Percentiles rank a stretch among this genome's conserved stretches.
These are phyloP conservation scores for Neonectria punicea DNA, from an alignment of 2,329 filamentous ascomycete genomes.

Conservation along the genomic window DNA sequence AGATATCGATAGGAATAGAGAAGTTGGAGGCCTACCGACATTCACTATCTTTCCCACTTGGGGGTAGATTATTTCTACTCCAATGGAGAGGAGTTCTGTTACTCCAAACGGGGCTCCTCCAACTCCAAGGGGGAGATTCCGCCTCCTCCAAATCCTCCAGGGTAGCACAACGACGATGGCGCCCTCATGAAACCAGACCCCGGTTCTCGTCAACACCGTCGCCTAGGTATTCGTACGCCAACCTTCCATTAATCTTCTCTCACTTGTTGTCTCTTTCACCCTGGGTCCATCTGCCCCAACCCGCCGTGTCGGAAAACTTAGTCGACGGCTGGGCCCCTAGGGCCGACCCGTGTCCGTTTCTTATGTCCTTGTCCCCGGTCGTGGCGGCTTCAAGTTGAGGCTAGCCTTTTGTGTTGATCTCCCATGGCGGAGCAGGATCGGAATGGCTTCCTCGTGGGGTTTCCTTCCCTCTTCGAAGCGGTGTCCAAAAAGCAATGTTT, in stretches of 20 bases:
- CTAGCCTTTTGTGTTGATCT: slow-evolving; percentile 28
- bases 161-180: not conserved
- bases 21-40: not conserved
- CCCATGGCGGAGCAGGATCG: slow-evolving; percentile 19
- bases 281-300: slow-evolving; percentile 9
- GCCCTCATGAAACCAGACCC: not conserved
- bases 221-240: not conserved
- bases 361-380: slow-evolving; percentile 22
- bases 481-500: slow-evolving; percentile 32
- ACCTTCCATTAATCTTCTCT: slow-evolving; percentile 27
- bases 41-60: not conserved
- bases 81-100: not conserved
- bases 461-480: not conserved
- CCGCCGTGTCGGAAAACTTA: slow-evolving; percentile 25
- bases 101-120: not conserved
- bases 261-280: slow-evolving; percentile 31
- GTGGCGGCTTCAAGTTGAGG: slow-evolving; percentile 31
- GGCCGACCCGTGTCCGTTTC: slow-evolving; percentile 29
- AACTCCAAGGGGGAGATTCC: not conserved
- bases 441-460: slow-evolving; percentile 25
- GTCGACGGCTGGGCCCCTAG: slow-evolving; percentile 18
- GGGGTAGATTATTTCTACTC: not conserved
- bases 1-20: not conserved
- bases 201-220: not conserved
- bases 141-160: not conserved